Evolutionary conservation across 2,329 filamentous ascomycete species (phyloP).

Genomic region (Sclerotinia trifoliorum): DNA sequence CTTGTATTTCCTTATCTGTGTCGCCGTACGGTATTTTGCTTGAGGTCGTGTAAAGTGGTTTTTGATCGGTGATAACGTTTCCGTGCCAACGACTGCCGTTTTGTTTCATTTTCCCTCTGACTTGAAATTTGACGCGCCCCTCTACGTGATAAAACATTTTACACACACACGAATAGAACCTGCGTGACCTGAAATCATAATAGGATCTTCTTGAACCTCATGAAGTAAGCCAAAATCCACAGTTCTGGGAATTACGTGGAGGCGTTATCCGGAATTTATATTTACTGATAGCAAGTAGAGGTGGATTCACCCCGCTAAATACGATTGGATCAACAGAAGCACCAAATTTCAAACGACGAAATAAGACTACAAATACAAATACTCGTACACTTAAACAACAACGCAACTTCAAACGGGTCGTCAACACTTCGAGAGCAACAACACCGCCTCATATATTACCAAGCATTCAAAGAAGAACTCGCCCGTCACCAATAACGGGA

Average conservation of each 20-base stretch:
- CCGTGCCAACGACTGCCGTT: slow-evolving; percentile 20
- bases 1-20: not conserved
- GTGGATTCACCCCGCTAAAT: slow-evolving; percentile 23
- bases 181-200: not conserved
- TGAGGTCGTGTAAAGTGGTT: slow-evolving; percentile 20
- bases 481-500: not conserved
- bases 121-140: slow-evolving; percentile 7
- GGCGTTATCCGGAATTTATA: not conserved
- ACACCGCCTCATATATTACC: not conserved
- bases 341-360: slow-evolving; percentile 20
- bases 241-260: not conserved
- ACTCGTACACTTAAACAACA: slow-evolving; percentile 2
- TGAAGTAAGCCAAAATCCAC: slow-evolving; percentile 22
- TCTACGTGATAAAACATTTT: not conserved
- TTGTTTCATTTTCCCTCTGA: not conserved
- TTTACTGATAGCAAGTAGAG: slow-evolving; percentile 19
- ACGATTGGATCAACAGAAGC: slow-evolving; percentile 23
- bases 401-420: not conserved
- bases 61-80: slow-evolving; percentile 22
- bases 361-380: not conserved
- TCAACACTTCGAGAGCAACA: slow-evolving; percentile 1
- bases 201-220: slow-evolving; percentile 3
- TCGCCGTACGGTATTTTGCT: not conserved
- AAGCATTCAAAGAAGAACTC: not conserved
- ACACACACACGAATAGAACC: not conserved